These are phyloP conservation scores for Aspergillus steynii DNA, from an alignment of 495 filamentous ascomycete genomes.

Conservation along the genomic window DNA sequence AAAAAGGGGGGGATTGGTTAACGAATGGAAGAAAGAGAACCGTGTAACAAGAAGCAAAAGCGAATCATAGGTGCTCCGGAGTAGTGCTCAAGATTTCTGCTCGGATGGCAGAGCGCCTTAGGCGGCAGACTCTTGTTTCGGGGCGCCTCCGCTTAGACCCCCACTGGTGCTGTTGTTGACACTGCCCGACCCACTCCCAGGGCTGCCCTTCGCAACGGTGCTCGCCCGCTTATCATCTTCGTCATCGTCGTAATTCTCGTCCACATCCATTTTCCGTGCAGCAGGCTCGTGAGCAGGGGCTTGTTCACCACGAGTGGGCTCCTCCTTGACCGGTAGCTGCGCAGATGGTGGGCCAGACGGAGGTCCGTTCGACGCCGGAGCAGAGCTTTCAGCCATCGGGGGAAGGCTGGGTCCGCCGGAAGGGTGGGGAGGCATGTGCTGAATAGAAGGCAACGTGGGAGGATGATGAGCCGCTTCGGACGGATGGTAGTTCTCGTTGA, in stretches of 20 bases:
- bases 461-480: constrained; percentile 90
- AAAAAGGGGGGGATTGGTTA: background rate
- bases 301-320: constrained; percentile 52
- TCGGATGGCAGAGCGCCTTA: constrained; percentile 17
- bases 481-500: constrained; percentile 79
- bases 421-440: constrained; percentile 65
- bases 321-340: constrained; percentile 46
- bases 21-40: background rate
- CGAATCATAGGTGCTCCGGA: too few species aligned
- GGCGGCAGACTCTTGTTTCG: constrained; percentile 36
- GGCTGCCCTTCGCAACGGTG: constrained; percentile 41
- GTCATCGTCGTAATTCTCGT: constrained; percentile 94
- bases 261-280: constrained; percentile 92
- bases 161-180: constrained; percentile 31
- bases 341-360: constrained; percentile 48
- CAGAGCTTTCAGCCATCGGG: constrained; percentile 57
- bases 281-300: constrained; percentile 73
- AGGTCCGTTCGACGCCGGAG: constrained; percentile 61
- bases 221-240: constrained; percentile 70
- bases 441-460: constrained; percentile 68
- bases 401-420: constrained; percentile 48
- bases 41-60: background rate
- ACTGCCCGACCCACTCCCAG: constrained; percentile 39
- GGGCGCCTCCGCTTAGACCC: constrained; percentile 29
- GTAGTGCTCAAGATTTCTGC: background rate